Percentiles rank a stretch among this genome's conserved stretches.
phyloP scores from a whole-genome alignment of 768 basidiomycete species.

The Auricularia heimuer region DNA sequence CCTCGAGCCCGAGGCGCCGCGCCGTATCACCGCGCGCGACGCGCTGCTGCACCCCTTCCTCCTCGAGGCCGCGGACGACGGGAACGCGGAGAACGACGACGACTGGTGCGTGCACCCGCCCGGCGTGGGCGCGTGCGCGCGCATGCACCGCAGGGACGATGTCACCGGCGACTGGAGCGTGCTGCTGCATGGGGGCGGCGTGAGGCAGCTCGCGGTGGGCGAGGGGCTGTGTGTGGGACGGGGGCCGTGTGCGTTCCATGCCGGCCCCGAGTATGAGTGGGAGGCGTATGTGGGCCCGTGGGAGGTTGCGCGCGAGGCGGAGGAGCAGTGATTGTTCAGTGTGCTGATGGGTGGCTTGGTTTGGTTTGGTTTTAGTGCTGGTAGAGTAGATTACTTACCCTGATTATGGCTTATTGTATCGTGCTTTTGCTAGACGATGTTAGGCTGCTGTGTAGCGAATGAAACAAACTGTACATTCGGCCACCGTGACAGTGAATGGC shows the following conservation, averaged over 20 bases:
- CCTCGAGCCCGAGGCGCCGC: constrained; percentile 68
- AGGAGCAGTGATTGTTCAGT: too few species aligned
- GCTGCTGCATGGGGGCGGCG: neutral
- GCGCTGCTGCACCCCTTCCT: constrained; percentile 80
- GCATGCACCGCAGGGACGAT: constrained; percentile 51
- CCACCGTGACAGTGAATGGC: too few species aligned
- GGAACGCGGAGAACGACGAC: constrained; percentile 36
- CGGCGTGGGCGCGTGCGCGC: constrained; percentile 56
- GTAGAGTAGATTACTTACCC: too few species aligned
- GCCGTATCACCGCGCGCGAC: constrained; percentile 63
- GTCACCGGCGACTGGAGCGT: constrained; percentile 36
- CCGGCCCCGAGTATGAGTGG: neutral
- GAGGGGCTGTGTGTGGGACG: neutral
- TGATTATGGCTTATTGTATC: too few species aligned
- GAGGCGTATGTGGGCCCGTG: too few species aligned
- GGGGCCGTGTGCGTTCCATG: neutral
- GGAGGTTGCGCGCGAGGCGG: too few species aligned
- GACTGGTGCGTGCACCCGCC: constrained; percentile 59
- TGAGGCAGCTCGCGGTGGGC: neutral
- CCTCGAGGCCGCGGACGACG: neutral
- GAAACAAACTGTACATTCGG: too few species aligned
- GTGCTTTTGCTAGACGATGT: too few species aligned
- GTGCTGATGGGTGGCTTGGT: too few species aligned
- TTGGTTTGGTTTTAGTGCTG: too few species aligned
- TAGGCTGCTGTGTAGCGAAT: too few species aligned